Conservation (phyloP, 2,329 filamentous ascomycete species). For the Scorias spongiosa region DNA sequence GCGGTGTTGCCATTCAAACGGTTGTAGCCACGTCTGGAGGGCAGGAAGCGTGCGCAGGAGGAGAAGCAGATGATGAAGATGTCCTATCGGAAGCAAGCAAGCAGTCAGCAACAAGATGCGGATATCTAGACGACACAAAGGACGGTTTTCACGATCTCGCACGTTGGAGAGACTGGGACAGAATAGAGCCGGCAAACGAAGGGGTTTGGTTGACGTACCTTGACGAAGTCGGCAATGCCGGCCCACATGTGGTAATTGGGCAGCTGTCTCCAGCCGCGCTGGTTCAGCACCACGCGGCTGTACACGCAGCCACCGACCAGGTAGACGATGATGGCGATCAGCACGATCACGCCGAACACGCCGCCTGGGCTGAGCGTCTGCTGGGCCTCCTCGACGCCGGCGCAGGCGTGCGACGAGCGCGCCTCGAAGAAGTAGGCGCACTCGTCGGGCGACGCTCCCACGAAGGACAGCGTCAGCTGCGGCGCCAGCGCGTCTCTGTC, state of each 20-base stretch:
- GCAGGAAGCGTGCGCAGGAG: conserved; percentile 52
- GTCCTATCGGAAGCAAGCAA: conserved; percentile 21
- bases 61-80: conserved; percentile 53
- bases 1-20: conserved; percentile 40
- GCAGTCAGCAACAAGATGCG: background rate
- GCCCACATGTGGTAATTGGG: conserved; percentile 93
- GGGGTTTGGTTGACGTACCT: conserved; percentile 36
- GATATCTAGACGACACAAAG: background rate
- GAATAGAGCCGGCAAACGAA: background rate
- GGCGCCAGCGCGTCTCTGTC: conserved; percentile 61
- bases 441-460: conserved; percentile 67
- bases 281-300: conserved; percentile 85
- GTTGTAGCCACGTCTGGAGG: conserved; percentile 51
- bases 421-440: conserved; percentile 95
- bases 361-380: conserved; percentile 51
- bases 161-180: background rate
- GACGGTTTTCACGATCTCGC: conserved; percentile 1
- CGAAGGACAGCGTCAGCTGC: conserved; percentile 62
- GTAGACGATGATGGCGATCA: conserved; percentile 71
- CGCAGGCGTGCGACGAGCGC: conserved; percentile 73
- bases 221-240: conserved; percentile 68
- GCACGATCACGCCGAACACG: conserved; percentile 76
- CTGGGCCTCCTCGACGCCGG: conserved; percentile 43
- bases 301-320: conserved; percentile 87
- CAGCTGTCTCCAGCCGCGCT: conserved; percentile 85